Conservation (phyloP, 345 rosid genomes). For the Citrus inodora region DNA sequence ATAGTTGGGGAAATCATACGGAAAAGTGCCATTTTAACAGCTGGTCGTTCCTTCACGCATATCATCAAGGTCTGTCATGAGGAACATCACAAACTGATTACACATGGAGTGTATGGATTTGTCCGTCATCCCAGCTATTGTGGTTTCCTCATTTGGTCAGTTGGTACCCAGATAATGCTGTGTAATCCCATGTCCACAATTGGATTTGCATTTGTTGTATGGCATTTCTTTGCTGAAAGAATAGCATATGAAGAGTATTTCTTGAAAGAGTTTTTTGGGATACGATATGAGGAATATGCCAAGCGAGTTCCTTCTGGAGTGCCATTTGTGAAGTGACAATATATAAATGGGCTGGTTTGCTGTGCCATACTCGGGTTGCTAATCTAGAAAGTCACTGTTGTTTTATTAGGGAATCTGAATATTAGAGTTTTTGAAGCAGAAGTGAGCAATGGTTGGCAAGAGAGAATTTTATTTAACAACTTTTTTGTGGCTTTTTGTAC, state of each 20-base stretch:
- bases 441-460: not conserved
- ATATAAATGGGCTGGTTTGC: not conserved
- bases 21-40: constrained; percentile 64
- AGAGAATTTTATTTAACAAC: no score
- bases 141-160: constrained; percentile 73
- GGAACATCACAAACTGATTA: constrained; percentile 59
- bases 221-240: constrained; percentile 61
- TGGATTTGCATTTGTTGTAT: constrained; percentile 57
- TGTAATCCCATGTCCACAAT: constrained; percentile 61
- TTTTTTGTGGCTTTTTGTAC: no score
- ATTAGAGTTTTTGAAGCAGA: not conserved
- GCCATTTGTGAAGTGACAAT: constrained; percentile 55
- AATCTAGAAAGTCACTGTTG: no score
- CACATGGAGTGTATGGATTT: constrained; percentile 48
- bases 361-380: not conserved
- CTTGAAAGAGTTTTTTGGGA: constrained; percentile 66
- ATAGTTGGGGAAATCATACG: constrained; percentile 54
- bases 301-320: constrained; percentile 56
- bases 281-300: constrained; percentile 49
- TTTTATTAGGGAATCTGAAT: not conserved
- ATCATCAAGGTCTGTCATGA: constrained; percentile 50
- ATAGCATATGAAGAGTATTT: constrained; percentile 70
- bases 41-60: constrained; percentile 71
- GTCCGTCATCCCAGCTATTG: constrained; percentile 69
- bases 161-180: constrained; percentile 72